phyloP scores from a whole-genome alignment of 2,329 filamentous ascomycete genomes.

The Neofusicoccum cordaticola region DNA sequence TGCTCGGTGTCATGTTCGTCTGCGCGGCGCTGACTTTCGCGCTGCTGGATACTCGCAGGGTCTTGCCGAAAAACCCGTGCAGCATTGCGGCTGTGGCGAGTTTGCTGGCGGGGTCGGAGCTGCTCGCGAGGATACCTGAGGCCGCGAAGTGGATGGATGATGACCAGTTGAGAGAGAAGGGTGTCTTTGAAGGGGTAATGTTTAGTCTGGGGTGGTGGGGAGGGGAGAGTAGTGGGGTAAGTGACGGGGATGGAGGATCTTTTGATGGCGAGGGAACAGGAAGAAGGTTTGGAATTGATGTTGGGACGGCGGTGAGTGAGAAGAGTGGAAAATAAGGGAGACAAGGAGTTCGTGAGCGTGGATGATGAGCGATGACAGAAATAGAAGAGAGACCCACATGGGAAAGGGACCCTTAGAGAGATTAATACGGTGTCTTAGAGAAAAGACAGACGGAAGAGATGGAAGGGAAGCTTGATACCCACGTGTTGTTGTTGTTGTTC shows the following conservation, averaged over 20 bases:
- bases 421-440: neutral
- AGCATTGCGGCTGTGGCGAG: neutral
- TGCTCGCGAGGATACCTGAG: neutral
- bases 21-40: neutral
- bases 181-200: neutral
- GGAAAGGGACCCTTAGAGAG: neutral
- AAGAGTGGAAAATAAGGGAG: neutral
- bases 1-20: neutral
- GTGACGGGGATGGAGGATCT: neutral
- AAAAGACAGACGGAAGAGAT: neutral
- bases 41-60: neutral
- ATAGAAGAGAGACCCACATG: neutral
- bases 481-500: neutral
- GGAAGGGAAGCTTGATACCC: neutral
- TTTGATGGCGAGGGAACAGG: neutral
- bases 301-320: neutral
- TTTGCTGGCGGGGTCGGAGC: neutral
- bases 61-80: neutral
- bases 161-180: neutral
- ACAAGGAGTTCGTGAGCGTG: neutral
- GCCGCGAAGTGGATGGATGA: neutral
- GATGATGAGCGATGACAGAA: no score
- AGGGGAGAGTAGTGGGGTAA: neutral
- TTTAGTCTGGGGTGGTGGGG: constrained; percentile 6
- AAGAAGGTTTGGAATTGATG: constrained; percentile 1